Conservation (phyloP, 176 grass and related monocot genomes). For the Carex scoparia region DNA sequence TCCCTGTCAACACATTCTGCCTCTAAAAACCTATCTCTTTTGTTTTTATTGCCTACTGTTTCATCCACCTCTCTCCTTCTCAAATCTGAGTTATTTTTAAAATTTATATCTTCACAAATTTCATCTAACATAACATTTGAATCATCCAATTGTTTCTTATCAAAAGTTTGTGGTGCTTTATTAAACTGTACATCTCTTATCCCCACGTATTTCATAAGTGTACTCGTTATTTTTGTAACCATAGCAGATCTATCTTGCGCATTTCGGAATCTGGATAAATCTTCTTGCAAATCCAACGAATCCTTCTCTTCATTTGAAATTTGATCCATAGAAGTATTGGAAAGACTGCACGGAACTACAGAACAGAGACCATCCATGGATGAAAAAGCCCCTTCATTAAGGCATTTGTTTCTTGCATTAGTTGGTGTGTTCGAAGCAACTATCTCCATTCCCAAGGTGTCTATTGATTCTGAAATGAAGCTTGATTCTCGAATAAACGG, state of each 20-base stretch:
- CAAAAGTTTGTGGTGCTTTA: constrained; percentile 28
- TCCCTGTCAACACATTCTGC: constrained; percentile 33
- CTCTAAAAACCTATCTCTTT: constrained; percentile 53
- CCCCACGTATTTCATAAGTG: background rate
- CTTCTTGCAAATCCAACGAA: background rate
- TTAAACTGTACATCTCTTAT: constrained; percentile 11
- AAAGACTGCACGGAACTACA: constrained; percentile 77
- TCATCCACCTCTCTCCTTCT: constrained; percentile 18
- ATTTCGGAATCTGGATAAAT: no score
- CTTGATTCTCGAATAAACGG: constrained; percentile 60
- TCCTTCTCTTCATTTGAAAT: background rate
- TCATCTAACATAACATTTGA: constrained; percentile 32
- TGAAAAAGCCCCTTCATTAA: constrained; percentile 29
- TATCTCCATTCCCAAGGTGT: constrained; percentile 45
- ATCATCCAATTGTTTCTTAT: constrained; percentile 48
- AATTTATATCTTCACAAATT: constrained; percentile 35
- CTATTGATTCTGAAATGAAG: constrained; percentile 85
- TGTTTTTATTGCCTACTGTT: constrained; percentile 39
- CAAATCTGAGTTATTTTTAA: constrained; percentile 28
- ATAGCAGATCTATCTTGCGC: no score
- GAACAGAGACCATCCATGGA: constrained; percentile 70
- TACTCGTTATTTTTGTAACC: no score
- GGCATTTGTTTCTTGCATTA: constrained; percentile 14
- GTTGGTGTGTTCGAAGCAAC: constrained; percentile 50
- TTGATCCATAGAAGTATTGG: constrained; percentile 25